Base-by-base conservation (phyloP, 2,329 filamentous ascomycete genomes). In the Cyphellophora attinorum region DNA sequence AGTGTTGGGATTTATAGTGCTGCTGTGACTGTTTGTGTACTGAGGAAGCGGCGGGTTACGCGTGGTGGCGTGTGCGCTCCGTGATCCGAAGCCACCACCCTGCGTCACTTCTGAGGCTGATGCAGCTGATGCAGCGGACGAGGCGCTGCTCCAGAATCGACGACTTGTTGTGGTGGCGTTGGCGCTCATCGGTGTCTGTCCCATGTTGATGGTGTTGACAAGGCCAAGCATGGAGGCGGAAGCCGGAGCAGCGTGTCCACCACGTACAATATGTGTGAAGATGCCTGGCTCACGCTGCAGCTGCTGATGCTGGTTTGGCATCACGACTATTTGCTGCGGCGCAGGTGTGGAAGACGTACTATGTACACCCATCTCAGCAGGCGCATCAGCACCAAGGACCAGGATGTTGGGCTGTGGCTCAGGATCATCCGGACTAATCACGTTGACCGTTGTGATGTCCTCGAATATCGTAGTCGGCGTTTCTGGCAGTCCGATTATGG, bases 381-480 rank as follows among this genome's bases (percentile, higher is more conserved):
- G 66, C 70, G 19, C 67, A 70, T 74, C 72, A 4, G 85, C 81
- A 3, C 85, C 85, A 1, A 94, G 71, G 0, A 95, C 79, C 33
- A 94, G 70, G 47, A 95, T 94, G 51, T 94, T 93, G 5, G 85
- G 88, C 35, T 86, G 74, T 27, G 77, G 79, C 25, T 77, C 78
- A 1, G 79, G 75, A 45, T 83, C 83, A 37, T 89, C 84, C 0
- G 82, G 81, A 0, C 86, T 93, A 28, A 85, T 74, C 25, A 40
- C 41, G 17, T 43, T 47, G 3, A 84, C 76, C 0, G 83, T 86
- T 50, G 91, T 79, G 0, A 81, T 85, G 53, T 96, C 88, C 56
- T 95, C 89, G 49, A 95, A 95, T 47, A 95, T 86, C 4, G 88
- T 96, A 1, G 89, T 89, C 0, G 88, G 88, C 0, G 88, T 96